phyloP scores from a whole-genome alignment of 805 yeast genomes.

The Grigorovia humatica region DNA sequence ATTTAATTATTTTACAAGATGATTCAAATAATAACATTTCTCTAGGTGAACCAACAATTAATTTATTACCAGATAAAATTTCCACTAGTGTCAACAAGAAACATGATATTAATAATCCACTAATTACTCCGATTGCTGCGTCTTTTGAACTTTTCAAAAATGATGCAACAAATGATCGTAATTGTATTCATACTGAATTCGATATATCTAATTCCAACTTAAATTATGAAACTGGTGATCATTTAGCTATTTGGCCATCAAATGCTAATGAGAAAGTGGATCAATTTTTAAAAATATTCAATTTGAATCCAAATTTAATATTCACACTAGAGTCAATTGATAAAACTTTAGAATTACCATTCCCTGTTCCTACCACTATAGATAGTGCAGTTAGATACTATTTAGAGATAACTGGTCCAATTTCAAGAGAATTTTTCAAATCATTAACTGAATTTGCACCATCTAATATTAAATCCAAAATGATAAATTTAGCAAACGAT shows the following conservation, averaged over 20 bases:
- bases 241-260: slow-evolving; percentile 89
- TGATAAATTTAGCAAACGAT: slow-evolving; percentile 46
- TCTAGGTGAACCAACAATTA: slow-evolving; percentile 72
- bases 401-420: slow-evolving; percentile 84
- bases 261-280: slow-evolving; percentile 68
- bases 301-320: slow-evolving; percentile 43
- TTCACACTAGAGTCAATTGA: slow-evolving; percentile 63
- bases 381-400: slow-evolving; percentile 79
- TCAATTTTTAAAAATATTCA: slow-evolving; percentile 55
- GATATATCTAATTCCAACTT: slow-evolving; percentile 67
- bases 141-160: slow-evolving; percentile 65
- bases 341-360: slow-evolving; percentile 49
- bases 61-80: slow-evolving; percentile 37
- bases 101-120: slow-evolving; percentile 73
- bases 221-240: slow-evolving; percentile 91
- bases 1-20: slow-evolving; percentile 32
- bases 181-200: slow-evolving; percentile 84
- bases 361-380: slow-evolving; percentile 79
- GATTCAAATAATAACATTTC: slow-evolving; percentile 36
- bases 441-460: slow-evolving; percentile 80
- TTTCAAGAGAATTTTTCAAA: slow-evolving; percentile 77
- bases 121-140: slow-evolving; percentile 52
- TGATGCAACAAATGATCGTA: slow-evolving; percentile 36
- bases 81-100: slow-evolving; percentile 37
- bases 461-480: slow-evolving; percentile 35